Conservation (phyloP, 2,329 filamentous ascomycete genomes). For the Anthostomella pinea region DNA sequence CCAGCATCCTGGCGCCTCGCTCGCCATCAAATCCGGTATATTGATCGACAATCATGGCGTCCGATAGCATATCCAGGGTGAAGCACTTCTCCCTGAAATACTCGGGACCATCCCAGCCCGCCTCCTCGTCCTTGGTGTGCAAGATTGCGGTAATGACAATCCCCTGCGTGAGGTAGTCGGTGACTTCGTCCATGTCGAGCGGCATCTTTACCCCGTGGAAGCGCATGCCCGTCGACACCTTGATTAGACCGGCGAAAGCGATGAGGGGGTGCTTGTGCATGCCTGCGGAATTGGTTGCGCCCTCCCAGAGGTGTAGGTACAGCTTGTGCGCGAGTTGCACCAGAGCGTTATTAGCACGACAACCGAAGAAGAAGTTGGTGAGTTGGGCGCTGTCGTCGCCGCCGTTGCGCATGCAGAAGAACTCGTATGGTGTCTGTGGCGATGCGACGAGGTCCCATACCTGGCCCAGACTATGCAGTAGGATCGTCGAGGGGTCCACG, state of each 20-base stretch:
- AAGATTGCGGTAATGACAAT: background rate
- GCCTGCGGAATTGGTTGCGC: constrained; percentile 4
- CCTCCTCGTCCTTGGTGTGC: background rate
- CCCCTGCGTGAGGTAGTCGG: background rate
- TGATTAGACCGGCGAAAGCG: background rate
- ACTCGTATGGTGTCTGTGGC: background rate
- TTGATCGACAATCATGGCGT: no score
- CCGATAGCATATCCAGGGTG: no score
- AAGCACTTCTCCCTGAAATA: no score
- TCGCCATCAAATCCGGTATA: no score
- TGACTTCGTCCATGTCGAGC: background rate
- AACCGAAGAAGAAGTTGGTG: constrained; percentile 1
- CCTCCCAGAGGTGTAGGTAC: constrained; percentile 3
- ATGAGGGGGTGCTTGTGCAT: constrained; percentile 5
- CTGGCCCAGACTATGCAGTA: constrained; percentile 3
- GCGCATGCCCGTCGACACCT: background rate
- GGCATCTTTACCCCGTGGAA: no score
- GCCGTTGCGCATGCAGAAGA: constrained; percentile 1
- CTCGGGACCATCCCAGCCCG: background rate
- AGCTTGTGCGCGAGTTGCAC: constrained; percentile 4
- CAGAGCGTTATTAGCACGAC: constrained; percentile 3
- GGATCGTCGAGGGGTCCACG: constrained; percentile 1
- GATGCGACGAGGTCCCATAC: constrained; percentile 3
- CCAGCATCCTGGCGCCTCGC: no score
- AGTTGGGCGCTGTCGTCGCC: constrained; percentile 1